Conservation (phyloP, 2,329 filamentous ascomycete genomes). For the Epichloe typhina region DNA sequence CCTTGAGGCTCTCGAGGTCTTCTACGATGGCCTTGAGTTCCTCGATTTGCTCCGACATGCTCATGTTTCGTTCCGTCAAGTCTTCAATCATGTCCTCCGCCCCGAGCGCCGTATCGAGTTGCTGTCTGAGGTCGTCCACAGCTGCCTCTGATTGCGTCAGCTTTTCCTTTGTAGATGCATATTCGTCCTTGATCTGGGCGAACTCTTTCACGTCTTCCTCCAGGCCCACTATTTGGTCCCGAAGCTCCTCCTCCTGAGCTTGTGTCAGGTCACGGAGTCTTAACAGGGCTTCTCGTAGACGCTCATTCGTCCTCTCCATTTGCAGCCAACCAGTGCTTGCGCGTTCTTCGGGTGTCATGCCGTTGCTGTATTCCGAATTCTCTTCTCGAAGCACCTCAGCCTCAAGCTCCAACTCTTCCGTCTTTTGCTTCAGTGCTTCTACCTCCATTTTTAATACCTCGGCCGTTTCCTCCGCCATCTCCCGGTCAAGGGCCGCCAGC, state of each 20-base stretch:
- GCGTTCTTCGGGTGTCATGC: constrained; percentile 79
- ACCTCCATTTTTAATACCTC: constrained; percentile 73
- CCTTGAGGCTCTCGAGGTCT: constrained; percentile 78
- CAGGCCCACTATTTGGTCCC: constrained; percentile 59
- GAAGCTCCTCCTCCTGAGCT: constrained; percentile 69
- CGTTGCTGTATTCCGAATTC: constrained; percentile 68
- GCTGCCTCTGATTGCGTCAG: constrained; percentile 58
- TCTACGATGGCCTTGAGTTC: constrained; percentile 71
- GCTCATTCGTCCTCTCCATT: constrained; percentile 81
- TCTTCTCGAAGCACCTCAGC: constrained; percentile 79
- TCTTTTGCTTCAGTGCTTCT: constrained; percentile 58
- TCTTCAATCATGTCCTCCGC: constrained; percentile 93
- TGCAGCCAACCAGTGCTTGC: constrained; percentile 81
- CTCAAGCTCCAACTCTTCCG: constrained; percentile 79
- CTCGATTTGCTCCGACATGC: constrained; percentile 68
- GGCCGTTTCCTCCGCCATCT: constrained; percentile 91
- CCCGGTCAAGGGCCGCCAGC: constrained; percentile 75
- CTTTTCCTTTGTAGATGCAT: constrained; percentile 57
- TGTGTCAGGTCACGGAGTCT: constrained; percentile 76
- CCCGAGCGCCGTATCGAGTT: constrained; percentile 76
- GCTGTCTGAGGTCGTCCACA: constrained; percentile 76
- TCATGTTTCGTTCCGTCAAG: constrained; percentile 75
- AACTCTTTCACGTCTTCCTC: constrained; percentile 62
- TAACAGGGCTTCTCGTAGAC: constrained; percentile 73
- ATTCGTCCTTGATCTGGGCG: constrained; percentile 52